A percentile compares a stretch with the other conserved stretches of the same genome.
phyloP scores from a whole-genome alignment of 495 filamentous ascomycete genomes.

The Thermothielavioides terrestris region DNA sequence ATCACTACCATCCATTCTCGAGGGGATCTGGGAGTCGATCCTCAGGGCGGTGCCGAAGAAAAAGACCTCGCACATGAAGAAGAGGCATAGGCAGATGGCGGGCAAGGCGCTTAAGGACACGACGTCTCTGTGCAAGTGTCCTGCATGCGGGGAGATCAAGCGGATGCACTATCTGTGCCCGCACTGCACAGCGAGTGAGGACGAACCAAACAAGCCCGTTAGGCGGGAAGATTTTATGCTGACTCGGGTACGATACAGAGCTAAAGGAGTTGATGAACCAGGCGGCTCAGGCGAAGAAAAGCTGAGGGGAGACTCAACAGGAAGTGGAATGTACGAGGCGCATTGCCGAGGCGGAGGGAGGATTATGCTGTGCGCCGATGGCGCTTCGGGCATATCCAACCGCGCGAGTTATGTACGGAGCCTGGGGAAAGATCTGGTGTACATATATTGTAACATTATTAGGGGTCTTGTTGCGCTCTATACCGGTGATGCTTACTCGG shows the following conservation, averaged over 20 bases:
- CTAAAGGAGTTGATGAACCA: slow-evolving; percentile 27
- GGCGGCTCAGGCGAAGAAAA: slow-evolving; percentile 8
- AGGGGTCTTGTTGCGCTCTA: background rate
- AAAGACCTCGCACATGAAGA: slow-evolving; percentile 97
- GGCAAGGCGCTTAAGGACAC: slow-evolving; percentile 91
- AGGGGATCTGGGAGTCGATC: slow-evolving; percentile 83
- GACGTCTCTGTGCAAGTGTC: slow-evolving; percentile 73
- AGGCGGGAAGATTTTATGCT: slow-evolving; percentile 1
- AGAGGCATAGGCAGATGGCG: slow-evolving; percentile 82
- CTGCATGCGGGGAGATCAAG: slow-evolving; percentile 80
- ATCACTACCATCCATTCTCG: slow-evolving; percentile 46
- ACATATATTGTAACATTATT: slow-evolving; percentile 11
- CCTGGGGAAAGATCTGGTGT: background rate
- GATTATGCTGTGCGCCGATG: background rate
- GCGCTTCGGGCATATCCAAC: too few species aligned
- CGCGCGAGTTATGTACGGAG: too few species aligned
- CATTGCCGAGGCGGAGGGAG: background rate
- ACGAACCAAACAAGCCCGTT: background rate
- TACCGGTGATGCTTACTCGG: too few species aligned
- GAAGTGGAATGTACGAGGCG: too few species aligned
- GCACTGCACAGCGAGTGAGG: slow-evolving; percentile 51
- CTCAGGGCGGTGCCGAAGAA: slow-evolving; percentile 95
- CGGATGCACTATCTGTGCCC: slow-evolving; percentile 80
- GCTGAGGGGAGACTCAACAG: too few species aligned
- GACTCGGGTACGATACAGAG: slow-evolving; percentile 21